Base-by-base conservation (phyloP, 108 stramenopile species). In the Mayamaea pseudoterrestris region DNA sequence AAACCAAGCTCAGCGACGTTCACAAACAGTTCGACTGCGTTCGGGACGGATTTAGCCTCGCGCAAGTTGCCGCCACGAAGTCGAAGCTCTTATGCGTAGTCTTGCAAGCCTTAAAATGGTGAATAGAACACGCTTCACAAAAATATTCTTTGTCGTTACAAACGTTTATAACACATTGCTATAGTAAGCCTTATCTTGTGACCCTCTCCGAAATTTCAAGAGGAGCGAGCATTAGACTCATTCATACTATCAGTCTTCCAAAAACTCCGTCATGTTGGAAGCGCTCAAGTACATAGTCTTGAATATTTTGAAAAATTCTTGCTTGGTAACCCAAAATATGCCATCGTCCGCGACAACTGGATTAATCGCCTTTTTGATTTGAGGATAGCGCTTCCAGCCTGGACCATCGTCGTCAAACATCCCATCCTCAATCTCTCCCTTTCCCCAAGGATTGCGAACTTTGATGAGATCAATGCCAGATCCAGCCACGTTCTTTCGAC, bases 361-460 rank as follows among this genome's bases (percentile, higher is more conserved):
- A 7, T 61, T 60, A 37, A 68, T 26, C 35, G 39, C 57, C 25
- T 17, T 22, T 35, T 61, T 56, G 41, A 68, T 57, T 27, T 68
- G 43, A 24, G 66, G 66, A 24, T 57, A 68, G 28, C 48, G 29
- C 1, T 61, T 45, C 66, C 66, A 68, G 2, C 66, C 66, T 1
- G 66, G 66, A 16, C 66, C 66, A 40, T 68, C 66, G 32, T 68
- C 66, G 42, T 68, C 66, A 41, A 68, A 68, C 18, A 61, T 56
- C 12, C 65, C 65, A 44, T 69, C 51, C 28, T 69, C 68, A 35
- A 69, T 69, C 50, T 69, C 68, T 24, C 68, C 60, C 17, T 45
- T 32, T 13, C 68, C 66, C 68, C 68, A 69, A 12, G 68, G 68
- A 49, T 69, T 69, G 25, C 68, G 55, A 11, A 69, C 57, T 21